Evolutionary conservation across 331 rosid genomes (phyloP).

Genomic region (Arachis monticola): DNA sequence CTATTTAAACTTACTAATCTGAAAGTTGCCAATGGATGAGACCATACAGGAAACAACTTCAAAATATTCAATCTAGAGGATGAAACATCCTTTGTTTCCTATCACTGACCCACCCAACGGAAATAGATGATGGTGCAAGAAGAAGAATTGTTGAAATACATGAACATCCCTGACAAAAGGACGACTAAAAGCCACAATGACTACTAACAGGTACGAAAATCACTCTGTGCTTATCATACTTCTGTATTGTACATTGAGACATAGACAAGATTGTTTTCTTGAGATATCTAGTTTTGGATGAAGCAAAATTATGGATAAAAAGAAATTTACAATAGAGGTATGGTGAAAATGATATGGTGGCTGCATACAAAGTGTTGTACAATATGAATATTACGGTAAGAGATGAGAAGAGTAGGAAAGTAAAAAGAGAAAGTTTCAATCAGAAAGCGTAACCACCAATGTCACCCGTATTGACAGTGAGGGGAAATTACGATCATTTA

Average conservation of each 20-base stretch:
- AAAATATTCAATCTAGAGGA: not conserved
- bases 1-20: constrained; percentile 10
- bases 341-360: not conserved
- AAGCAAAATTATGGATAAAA: not conserved
- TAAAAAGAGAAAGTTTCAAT: no score
- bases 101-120: constrained; percentile 5
- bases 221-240: not conserved
- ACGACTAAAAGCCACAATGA: not conserved
- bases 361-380: no score
- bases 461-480: no score
- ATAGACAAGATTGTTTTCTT: not conserved
- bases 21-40: constrained; percentile 8
- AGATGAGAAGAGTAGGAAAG: no score
- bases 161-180: constrained; percentile 5
- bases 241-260: constrained; percentile 8
- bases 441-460: no score
- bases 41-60: not conserved
- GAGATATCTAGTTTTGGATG: not conserved
- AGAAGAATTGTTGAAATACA: constrained; percentile 7
- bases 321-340: not conserved
- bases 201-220: constrained; percentile 17
- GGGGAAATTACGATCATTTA: no score
- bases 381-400: no score
- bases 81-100: not conserved
- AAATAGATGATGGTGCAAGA: not conserved